Conservation (phyloP, 2,329 filamentous ascomycete genomes). For the Aspergillus sp. region DNA sequence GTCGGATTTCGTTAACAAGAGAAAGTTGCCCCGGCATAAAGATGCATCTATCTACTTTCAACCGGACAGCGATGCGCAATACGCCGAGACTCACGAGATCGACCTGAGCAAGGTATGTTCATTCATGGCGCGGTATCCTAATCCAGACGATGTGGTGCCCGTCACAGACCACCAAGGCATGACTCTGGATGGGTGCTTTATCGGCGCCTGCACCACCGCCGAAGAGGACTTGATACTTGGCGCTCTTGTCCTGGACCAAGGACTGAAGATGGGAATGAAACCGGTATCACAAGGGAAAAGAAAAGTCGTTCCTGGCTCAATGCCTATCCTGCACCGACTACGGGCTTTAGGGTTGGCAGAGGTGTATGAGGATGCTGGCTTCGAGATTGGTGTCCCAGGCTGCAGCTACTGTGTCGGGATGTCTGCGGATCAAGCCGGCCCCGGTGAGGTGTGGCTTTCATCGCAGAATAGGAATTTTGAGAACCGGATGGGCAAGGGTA, state of each 20-base stretch:
- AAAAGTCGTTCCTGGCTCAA: conserved; percentile 43
- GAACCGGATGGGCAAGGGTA: conserved; percentile 47
- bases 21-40: conserved; percentile 35
- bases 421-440: conserved; percentile 39
- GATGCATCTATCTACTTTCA: conserved; percentile 35
- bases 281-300: conserved; percentile 35
- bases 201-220: conserved; percentile 49
- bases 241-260: conserved; percentile 41
- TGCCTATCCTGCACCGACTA: conserved; percentile 40
- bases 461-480: conserved; percentile 50
- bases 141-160: conserved; percentile 46
- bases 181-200: conserved; percentile 45
- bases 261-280: conserved; percentile 31
- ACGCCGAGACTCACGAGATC: conserved; percentile 37
- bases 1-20: conserved; percentile 32
- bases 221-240: conserved; percentile 47
- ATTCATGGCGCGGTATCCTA: conserved; percentile 43
- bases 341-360: conserved; percentile 34
- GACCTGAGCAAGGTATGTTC: conserved; percentile 40
- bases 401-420: conserved; percentile 49
- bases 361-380: conserved; percentile 43
- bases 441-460: conserved; percentile 46
- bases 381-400: conserved; percentile 43
- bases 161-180: conserved; percentile 33
- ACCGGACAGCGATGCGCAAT: conserved; percentile 40